Percentiles rank a stretch among this genome's conserved stretches.
Conservation (phyloP, 805 yeast genomes). For the Starmerella geochares region DNA sequence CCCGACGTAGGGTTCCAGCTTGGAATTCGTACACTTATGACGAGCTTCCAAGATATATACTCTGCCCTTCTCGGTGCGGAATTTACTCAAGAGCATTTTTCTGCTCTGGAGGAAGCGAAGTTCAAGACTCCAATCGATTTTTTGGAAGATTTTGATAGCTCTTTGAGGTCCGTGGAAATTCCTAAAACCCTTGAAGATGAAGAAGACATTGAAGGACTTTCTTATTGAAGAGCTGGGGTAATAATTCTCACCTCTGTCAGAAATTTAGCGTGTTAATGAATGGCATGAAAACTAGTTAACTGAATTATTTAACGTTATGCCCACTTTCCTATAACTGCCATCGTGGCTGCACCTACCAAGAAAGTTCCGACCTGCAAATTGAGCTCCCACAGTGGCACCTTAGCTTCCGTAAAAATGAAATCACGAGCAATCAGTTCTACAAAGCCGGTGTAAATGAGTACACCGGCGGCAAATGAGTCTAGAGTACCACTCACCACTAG, state of each 20-base stretch:
- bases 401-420: constrained; percentile 41
- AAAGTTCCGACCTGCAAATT: constrained; percentile 36
- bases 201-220: constrained; percentile 1
- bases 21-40: constrained; percentile 65
- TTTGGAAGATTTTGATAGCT: constrained; percentile 15
- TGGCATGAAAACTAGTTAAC: constrained; percentile 6
- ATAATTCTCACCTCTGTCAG: not conserved
- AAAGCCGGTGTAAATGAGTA: constrained; percentile 59
- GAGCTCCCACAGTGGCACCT: constrained; percentile 37
- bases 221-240: not conserved
- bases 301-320: no score
- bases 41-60: constrained; percentile 56
- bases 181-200: not conserved
- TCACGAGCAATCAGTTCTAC: constrained; percentile 71
- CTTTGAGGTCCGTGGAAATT: not conserved
- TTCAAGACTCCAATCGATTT: constrained; percentile 1
- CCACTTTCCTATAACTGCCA: constrained; percentile 73
- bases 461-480: constrained; percentile 63
- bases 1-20: constrained; percentile 79
- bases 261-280: not conserved
- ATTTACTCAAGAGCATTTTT: constrained; percentile 22
- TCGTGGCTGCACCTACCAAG: constrained; percentile 52
- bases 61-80: constrained; percentile 40
- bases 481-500: constrained; percentile 52
- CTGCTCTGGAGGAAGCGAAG: constrained; percentile 9